Evolutionary conservation across 306 rosid species (phyloP).

Genomic region (Pyrus communis): DNA sequence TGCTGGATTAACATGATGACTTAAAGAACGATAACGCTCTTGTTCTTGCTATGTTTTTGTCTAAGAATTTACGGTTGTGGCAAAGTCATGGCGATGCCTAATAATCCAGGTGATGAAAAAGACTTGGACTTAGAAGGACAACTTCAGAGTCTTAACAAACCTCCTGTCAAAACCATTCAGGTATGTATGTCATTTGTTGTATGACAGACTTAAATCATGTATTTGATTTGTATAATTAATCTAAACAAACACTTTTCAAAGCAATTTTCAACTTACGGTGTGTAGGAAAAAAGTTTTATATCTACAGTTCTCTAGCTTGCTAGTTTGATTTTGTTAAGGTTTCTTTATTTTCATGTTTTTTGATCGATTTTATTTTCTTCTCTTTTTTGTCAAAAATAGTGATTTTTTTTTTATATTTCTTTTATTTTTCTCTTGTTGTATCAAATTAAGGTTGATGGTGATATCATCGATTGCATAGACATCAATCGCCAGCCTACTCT

Average conservation of each 20-base stretch:
- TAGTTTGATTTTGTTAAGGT: too few relatives aligned
- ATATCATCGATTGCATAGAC: too few relatives aligned
- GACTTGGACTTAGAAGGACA: not conserved
- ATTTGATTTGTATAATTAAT: too few relatives aligned
- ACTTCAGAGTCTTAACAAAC: not conserved
- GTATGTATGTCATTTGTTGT: not conserved
- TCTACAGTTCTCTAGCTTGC: too few relatives aligned
- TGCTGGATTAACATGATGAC: not conserved
- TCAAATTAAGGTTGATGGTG: not conserved
- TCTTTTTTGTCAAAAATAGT: too few relatives aligned
- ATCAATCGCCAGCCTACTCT: not conserved
- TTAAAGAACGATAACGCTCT: not conserved
- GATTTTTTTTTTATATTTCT: too few relatives aligned
- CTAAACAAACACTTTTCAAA: not conserved
- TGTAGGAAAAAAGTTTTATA: too few relatives aligned
- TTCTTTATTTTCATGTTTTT: too few relatives aligned
- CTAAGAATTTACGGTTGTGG: not conserved
- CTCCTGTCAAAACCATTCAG: not conserved
- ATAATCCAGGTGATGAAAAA: not conserved
- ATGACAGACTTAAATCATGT: not conserved
- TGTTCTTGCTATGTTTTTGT: not conserved
- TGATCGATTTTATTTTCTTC: too few relatives aligned
- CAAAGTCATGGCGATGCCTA: not conserved
- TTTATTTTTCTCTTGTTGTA: too few relatives aligned
- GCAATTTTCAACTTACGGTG: too few relatives aligned